Evolutionary conservation across 208 protist species (phyloP).

Genomic region (Spongospora subterranea): DNA sequence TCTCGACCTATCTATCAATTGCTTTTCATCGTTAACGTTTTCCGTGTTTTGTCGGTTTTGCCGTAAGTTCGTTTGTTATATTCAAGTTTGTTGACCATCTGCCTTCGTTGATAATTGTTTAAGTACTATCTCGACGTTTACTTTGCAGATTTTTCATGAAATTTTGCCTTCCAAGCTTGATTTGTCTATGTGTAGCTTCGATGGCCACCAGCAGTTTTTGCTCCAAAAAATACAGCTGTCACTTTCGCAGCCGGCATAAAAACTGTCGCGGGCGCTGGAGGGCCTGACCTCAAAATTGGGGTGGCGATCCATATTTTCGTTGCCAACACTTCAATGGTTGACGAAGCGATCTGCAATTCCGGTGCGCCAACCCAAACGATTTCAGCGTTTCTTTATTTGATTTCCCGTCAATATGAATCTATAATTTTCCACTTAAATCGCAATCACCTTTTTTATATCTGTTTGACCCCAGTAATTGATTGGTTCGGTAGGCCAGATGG

Average conservation of each 20-base stretch:
- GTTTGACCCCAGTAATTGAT: too few species aligned
- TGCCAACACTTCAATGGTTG: constrained; percentile 75
- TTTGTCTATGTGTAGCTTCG: neutral
- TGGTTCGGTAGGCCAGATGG: too few species aligned
- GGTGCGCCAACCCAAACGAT: neutral
- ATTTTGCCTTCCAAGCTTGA: neutral
- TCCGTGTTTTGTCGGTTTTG: neutral
- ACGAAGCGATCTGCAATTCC: constrained; percentile 56
- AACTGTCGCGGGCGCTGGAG: constrained; percentile 76
- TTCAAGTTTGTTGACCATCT: too few species aligned
- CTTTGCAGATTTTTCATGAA: neutral
- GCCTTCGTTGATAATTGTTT: too few species aligned
- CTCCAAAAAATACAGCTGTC: constrained; percentile 18
- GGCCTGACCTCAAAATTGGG: constrained; percentile 74
- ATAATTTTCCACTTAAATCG: neutral
- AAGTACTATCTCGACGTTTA: too few species aligned
- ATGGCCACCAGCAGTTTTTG: neutral
- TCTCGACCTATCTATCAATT: neutral
- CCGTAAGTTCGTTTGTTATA: too few species aligned
- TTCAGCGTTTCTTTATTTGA: neutral
- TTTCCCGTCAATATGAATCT: too few species aligned
- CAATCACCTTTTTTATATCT: too few species aligned
- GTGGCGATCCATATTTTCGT: constrained; percentile 81
- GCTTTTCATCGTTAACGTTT: neutral
- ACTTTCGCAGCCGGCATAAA: constrained; percentile 75